These are phyloP conservation scores for Xylaria flabelliformis DNA, from an alignment of 495 filamentous ascomycete genomes.

Conservation along the genomic window DNA sequence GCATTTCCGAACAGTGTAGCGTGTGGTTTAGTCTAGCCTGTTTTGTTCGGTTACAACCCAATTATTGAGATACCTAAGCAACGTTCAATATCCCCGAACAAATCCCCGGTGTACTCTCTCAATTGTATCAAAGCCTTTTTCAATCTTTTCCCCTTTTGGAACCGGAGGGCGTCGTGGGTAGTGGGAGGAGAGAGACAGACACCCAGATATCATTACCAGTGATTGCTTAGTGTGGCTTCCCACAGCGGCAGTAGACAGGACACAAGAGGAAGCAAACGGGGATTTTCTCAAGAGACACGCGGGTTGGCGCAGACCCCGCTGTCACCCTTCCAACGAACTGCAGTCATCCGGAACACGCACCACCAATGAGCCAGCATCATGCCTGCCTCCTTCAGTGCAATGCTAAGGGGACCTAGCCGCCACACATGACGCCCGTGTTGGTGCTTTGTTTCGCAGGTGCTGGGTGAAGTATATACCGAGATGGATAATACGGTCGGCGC, in stretches of 20 bases:
- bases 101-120: conserved; percentile 10
- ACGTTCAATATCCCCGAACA: conserved; percentile 1
- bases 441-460: conserved; percentile 7
- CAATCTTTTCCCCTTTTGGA: background rate
- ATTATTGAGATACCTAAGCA: background rate
- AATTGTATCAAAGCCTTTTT: background rate
- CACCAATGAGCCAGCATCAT: conserved; percentile 21
- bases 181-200: background rate
- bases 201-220: background rate
- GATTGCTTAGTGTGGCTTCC: background rate
- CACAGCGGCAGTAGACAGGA: conserved; percentile 10
- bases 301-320: conserved; percentile 41
- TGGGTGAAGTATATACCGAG: background rate
- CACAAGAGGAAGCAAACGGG: conserved; percentile 34
- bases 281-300: conserved; percentile 31
- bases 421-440: conserved; percentile 9
- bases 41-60: conserved; percentile 4
- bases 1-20: conserved; percentile 22
- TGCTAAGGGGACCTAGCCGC: conserved; percentile 17
- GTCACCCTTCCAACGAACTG: conserved; percentile 41
- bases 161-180: conserved; percentile 10
- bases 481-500: background rate
- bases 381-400: background rate
- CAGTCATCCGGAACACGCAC: conserved; percentile 27
- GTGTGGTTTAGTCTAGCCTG: background rate